Evolutionary conservation across 2,329 filamentous ascomycete species (phyloP), one percentile per base, ranked within the genome.

Genomic region (Volutella citrinella): DNA sequence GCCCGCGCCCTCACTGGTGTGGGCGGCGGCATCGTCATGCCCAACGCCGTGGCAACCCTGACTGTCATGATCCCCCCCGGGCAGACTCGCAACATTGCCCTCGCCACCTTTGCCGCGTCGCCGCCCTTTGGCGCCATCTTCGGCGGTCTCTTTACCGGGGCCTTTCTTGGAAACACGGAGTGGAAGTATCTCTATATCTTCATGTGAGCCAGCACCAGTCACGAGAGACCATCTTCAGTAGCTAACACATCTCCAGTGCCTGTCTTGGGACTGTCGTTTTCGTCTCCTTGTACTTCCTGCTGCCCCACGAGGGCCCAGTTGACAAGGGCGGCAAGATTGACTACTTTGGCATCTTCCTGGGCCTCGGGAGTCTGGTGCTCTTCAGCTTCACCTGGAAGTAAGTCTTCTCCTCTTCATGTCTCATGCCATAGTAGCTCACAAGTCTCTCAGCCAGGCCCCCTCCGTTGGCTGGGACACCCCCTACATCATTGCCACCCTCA

Each of bases 331-430:
- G 56, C 0, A 48, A 45, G 4, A 43, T 58, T 3, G 56, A 59
- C 34, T 65, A 55, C 42, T 34, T 64, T 10, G 71, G 67, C 1
- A 60, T 59, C 3, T 50, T 48, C 7, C 51, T 70, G 5, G 68
- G 61, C 1, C 51, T 63, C 2, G 45, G 52, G 11, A 59, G 61
- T 6, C 45, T 74, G n/a, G 51, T 72, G 3, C 44, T 72, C 0
- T 74, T 73, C 36, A 74, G 70, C 34, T 60, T 75, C n/a, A 62
- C 62, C 3, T 74, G 69, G 64, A 74, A 72, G 69, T 71, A 43
- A 55, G 29, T 35, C 13, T 12, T 5, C 3, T 8, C 7, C 17
- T 5, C 13, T 5, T 5, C n/a, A n/a, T n/a, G n/a, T n/a, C n/a
- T n/a, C n/a, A n/a, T n/a, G n/a, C n/a, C n/a, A n/a, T n/a, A n/a